These are phyloP conservation scores for Eruca vesicaria DNA, from an alignment of 441 rosid genomes.

Conservation along the genomic window DNA sequence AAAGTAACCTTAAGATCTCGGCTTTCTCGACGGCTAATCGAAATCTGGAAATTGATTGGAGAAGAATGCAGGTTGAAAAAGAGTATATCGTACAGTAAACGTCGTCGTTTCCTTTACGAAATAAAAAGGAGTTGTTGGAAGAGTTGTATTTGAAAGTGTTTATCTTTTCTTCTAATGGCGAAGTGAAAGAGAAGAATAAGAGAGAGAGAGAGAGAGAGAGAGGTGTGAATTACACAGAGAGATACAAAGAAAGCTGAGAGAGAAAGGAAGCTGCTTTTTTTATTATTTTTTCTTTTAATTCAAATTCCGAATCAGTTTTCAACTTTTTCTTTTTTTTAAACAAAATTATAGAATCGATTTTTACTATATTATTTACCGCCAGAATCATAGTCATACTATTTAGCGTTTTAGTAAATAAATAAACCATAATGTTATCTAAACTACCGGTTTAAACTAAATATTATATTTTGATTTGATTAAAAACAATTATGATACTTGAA, in stretches of 20 bases:
- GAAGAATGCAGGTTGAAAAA: neutral
- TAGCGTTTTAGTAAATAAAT: neutral
- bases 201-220: too few species aligned
- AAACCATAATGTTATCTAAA: neutral
- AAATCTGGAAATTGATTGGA: conserved; percentile 6
- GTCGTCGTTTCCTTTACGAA: neutral
- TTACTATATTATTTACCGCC: neutral
- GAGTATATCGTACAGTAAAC: neutral
- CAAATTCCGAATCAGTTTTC: neutral
- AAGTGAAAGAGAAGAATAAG: neutral
- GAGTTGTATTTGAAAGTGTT: neutral
- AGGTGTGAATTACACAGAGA: neutral
- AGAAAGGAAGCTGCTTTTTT: neutral
- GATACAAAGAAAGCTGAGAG: neutral
- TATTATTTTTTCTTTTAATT: neutral
- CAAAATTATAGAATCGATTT: too few species aligned
- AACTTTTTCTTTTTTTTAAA: too few species aligned
- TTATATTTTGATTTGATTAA: neutral
- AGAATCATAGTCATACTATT: neutral
- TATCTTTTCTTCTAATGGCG: neutral
- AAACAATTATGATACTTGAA: neutral
- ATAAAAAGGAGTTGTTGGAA: neutral
- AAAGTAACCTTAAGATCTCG: conserved; percentile 13
- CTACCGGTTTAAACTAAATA: neutral
- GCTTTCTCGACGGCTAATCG: neutral